A percentile compares a stretch with the other conserved stretches of the same genome.
These are phyloP conservation scores for Pseudogymnoascus sp. DNA, from an alignment of 2,329 filamentous ascomycete species.

Conservation along the genomic window DNA sequence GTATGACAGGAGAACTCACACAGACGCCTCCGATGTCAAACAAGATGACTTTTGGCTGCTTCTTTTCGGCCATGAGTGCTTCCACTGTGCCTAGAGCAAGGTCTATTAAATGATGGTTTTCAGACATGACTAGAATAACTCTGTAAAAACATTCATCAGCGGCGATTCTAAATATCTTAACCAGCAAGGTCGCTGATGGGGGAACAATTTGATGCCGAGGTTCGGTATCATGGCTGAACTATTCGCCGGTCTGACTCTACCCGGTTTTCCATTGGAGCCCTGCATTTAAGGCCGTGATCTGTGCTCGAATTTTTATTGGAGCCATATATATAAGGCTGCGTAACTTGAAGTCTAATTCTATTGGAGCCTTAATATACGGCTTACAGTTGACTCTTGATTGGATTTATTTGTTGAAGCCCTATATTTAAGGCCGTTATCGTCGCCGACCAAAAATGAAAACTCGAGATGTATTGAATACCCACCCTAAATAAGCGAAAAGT, in stretches of 20 bases:
- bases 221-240: neutral
- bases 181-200: conserved; percentile 10
- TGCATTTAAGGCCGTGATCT: neutral
- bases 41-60: conserved; percentile 64
- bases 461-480: conserved; percentile 10
- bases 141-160: conserved; percentile 1
- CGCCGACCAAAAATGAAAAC: conserved; percentile 10
- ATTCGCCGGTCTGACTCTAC: neutral
- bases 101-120: conserved; percentile 22
- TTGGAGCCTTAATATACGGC: neutral
- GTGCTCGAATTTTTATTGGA: neutral
- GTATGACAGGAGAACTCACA: conserved; percentile 51
- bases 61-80: conserved; percentile 33
- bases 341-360: neutral
- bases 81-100: conserved; percentile 26
- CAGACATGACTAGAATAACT: conserved; percentile 19
- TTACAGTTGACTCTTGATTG: neutral
- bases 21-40: conserved; percentile 97
- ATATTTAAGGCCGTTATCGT: neutral
- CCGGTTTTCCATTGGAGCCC: neutral
- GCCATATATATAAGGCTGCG: neutral
- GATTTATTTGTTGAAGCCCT: neutral
- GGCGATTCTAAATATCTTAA: neutral
- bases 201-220: conserved; percentile 15
- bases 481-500: conserved; percentile 16